These are phyloP conservation scores for Boletus sp. DNA, from an alignment of 1,284 basidiomycete genomes.

Conservation along the genomic window DNA sequence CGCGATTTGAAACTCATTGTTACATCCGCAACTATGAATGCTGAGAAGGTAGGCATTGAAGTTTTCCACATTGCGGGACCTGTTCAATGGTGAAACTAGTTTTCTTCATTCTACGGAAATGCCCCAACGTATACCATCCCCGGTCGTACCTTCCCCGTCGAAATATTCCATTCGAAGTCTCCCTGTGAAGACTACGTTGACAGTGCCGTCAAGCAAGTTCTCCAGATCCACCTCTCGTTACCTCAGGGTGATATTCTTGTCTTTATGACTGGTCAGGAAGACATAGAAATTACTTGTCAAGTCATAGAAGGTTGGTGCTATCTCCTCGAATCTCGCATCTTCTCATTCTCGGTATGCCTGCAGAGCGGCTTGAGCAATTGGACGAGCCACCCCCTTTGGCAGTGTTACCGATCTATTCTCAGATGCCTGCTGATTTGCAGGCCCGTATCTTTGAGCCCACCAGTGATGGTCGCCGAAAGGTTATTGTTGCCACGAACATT, in stretches of 20 bases:
- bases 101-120: conserved; percentile 93
- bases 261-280: conserved; percentile 99
- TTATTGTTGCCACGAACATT: conserved; percentile 98
- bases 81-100: conserved; percentile 51
- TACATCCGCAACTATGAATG: conserved; percentile 99
- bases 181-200: conserved; percentile 99
- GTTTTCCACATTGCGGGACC: background rate
- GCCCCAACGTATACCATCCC: conserved; percentile 98
- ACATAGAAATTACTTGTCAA: conserved; percentile 95
- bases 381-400: conserved; percentile 88
- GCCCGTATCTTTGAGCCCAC: conserved; percentile 98
- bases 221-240: conserved; percentile 94
- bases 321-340: background rate
- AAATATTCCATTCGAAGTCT: conserved; percentile 94
- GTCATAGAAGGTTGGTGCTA: conserved; percentile 75
- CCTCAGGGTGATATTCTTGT: conserved; percentile 97
- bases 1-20: conserved; percentile 96
- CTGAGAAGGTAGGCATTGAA: conserved; percentile 75
- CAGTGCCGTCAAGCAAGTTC: conserved; percentile 94
- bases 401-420: conserved; percentile 97
- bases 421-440: conserved; percentile 99
- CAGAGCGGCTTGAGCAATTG: conserved; percentile 89
- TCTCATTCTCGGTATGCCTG: conserved; percentile 14
- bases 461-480: conserved; percentile 92
- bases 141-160: conserved; percentile 98